phyloP scores from a whole-genome alignment of 192 early-diverging fungal species.

The Entrophospora sp. region DNA sequence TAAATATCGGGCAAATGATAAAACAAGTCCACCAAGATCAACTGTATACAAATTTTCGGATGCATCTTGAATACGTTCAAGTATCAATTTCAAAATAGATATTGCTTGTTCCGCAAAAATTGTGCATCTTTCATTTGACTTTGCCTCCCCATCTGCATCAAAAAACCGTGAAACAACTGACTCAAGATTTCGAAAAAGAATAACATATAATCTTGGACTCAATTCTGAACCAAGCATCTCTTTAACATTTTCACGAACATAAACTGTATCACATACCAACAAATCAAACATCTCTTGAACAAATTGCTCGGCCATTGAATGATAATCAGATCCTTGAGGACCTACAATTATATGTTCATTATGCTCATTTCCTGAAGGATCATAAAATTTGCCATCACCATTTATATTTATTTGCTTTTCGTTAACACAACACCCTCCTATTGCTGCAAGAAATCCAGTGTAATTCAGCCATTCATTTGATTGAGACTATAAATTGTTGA shows the following conservation, averaged over 20 bases:
- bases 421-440: slow-evolving; percentile 63
- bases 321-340: too few species aligned
- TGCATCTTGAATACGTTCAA: slow-evolving; percentile 61
- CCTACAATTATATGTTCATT: too few species aligned
- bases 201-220: slow-evolving; percentile 53
- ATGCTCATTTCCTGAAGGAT: too few species aligned
- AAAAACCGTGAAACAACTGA: slow-evolving; percentile 51
- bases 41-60: slow-evolving; percentile 52
- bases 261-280: slow-evolving; percentile 61
- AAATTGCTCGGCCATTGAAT: slow-evolving; percentile 56
- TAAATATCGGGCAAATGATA: slow-evolving; percentile 61
- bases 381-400: too few species aligned
- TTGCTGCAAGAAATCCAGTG: slow-evolving; percentile 71
- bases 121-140: slow-evolving; percentile 49
- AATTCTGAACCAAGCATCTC: slow-evolving; percentile 74
- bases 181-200: slow-evolving; percentile 51
- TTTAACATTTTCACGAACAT: slow-evolving; percentile 67
- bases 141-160: slow-evolving; percentile 44
- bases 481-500: too few species aligned
- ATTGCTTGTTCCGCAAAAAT: slow-evolving; percentile 71
- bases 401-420: slow-evolving; percentile 8
- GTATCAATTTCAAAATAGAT: slow-evolving; percentile 58
- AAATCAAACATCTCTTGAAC: slow-evolving; percentile 67
- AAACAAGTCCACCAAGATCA: slow-evolving; percentile 61
- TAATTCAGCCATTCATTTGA: slow-evolving; percentile 71